These are phyloP conservation scores for Flaveria linearis DNA, from an alignment of 129 eudicot species.

Conservation along the genomic window DNA sequence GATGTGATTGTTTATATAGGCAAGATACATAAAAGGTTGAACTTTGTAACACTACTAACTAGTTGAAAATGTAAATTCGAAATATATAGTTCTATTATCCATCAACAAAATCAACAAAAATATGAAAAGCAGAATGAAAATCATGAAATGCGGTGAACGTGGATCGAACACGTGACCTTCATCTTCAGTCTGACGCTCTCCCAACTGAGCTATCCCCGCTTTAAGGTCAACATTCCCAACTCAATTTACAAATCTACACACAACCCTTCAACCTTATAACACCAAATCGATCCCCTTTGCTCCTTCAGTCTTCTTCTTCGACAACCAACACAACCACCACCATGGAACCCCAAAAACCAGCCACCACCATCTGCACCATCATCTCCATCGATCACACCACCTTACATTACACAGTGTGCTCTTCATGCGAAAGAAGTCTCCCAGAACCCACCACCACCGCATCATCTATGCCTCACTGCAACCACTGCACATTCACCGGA, in stretches of 20 bases:
- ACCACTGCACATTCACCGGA: slow-evolving; percentile 43
- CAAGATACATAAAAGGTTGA: no score
- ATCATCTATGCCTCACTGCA: slow-evolving; percentile 39
- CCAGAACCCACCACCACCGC: slow-evolving; percentile 32
- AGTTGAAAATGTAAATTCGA: no score
- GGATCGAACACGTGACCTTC: slow-evolving; percentile 99
- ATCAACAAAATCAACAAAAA: no score
- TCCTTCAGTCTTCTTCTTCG: background rate
- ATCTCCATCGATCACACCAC: slow-evolving; percentile 61
- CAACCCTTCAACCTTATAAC: background rate
- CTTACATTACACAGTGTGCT: slow-evolving; percentile 68
- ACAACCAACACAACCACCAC: slow-evolving; percentile 19
- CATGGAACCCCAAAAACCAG: slow-evolving; percentile 44
- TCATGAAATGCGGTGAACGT: slow-evolving; percentile 74
- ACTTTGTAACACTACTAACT: no score
- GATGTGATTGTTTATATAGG: no score
- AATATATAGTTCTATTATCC: no score
- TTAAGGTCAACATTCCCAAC: background rate
- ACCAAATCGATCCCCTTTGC: background rate
- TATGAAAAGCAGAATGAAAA: no score
- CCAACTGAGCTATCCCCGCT: slow-evolving; percentile 57
- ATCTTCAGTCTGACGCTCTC: slow-evolving; percentile 88
- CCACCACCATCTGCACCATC: slow-evolving; percentile 58
- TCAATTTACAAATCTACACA: no score
- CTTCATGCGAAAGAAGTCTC: slow-evolving; percentile 63